phyloP scores from a whole-genome alignment of 192 early-diverging fungal species.

The Dispira simplex region DNA sequence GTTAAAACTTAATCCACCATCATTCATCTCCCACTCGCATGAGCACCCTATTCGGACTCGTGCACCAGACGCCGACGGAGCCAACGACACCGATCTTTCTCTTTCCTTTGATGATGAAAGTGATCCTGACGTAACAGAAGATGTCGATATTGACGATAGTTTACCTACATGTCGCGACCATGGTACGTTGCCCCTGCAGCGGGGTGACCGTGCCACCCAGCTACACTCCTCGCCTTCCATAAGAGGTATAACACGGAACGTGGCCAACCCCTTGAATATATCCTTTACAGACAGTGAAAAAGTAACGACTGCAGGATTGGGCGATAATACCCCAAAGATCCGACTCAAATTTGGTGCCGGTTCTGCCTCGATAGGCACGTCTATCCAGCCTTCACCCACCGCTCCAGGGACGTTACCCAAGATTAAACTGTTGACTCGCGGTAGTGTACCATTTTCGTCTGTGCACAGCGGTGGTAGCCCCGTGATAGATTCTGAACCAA shows the following conservation, averaged over 20 bases:
- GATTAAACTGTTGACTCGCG: not conserved
- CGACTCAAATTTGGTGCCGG: not conserved
- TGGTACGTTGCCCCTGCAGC: not conserved
- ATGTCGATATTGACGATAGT: not conserved
- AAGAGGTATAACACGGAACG: not conserved
- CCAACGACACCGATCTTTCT: not conserved
- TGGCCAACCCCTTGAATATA: not conserved
- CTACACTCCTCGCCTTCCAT: not conserved
- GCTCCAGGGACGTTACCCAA: not conserved
- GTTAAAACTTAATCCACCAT: not conserved
- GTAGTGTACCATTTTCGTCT: not conserved
- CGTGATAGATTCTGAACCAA: not conserved
- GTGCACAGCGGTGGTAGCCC: not conserved
- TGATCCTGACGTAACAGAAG: not conserved
- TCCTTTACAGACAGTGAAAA: too few species aligned
- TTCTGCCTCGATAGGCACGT: not conserved
- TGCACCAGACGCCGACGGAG: not conserved
- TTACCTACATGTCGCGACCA: not conserved
- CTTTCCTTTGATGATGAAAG: not conserved
- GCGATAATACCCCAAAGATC: not conserved
- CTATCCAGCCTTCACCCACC: not conserved
- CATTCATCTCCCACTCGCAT: not conserved
- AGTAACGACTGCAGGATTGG: not conserved
- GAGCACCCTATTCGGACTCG: not conserved
- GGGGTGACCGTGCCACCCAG: not conserved